Percentiles rank a stretch among this genome's conserved stretches.
These are phyloP conservation scores for Smallanthus sonchifolius DNA, from an alignment of 129 eudicot species.

Conservation along the genomic window DNA sequence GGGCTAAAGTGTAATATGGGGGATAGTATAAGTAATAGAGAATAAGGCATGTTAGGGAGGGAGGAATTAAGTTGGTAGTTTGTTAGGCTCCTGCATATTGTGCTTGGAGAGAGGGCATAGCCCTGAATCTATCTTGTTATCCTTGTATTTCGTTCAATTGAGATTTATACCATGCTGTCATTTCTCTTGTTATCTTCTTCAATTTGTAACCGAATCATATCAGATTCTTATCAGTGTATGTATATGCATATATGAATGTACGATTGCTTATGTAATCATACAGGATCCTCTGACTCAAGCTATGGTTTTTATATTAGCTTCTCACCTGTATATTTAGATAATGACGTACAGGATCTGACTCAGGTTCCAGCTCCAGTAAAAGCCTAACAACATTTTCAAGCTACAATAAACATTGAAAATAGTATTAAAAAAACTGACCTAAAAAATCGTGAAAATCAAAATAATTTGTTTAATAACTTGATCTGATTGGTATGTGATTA, in stretches of 20 bases:
- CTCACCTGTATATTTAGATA: slow-evolving; percentile 90
- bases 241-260: not conserved
- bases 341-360: slow-evolving; percentile 95
- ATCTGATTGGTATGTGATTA: slow-evolving; percentile 2
- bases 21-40: too few relatives aligned
- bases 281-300: not conserved
- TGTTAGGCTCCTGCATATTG: too few relatives aligned
- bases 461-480: slow-evolving; percentile 14
- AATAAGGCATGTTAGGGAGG: too few relatives aligned
- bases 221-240: too few relatives aligned
- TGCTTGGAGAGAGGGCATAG: too few relatives aligned
- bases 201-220: too few relatives aligned
- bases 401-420: slow-evolving; percentile 41
- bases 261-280: slow-evolving; percentile 3
- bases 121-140: too few relatives aligned
- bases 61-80: too few relatives aligned
- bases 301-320: slow-evolving; percentile 4
- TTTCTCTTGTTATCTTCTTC: too few relatives aligned
- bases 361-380: slow-evolving; percentile 95
- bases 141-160: too few relatives aligned
- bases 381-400: slow-evolving; percentile 96
- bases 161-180: too few relatives aligned
- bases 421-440: not conserved
- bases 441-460: slow-evolving; percentile 6
- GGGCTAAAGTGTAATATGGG: too few relatives aligned